phyloP scores from a whole-genome alignment of 2,329 filamentous ascomycete genomes.

The Periconia sp. region DNA sequence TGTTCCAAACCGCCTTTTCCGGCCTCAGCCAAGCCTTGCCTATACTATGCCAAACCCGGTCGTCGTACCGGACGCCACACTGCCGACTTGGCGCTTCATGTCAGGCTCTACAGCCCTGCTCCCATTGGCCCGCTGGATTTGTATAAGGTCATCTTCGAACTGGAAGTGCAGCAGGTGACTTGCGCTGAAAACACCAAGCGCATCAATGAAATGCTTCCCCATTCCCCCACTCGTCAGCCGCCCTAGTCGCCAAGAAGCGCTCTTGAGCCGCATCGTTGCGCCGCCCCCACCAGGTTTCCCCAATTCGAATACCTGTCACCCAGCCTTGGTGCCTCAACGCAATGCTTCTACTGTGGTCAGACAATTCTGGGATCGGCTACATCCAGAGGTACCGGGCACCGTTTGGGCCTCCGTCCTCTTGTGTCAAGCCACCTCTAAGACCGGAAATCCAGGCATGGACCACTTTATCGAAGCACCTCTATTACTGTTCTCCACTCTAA shows the following conservation, averaged over 20 bases:
- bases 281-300: conserved; percentile 15
- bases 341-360: conserved; percentile 28
- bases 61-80: conserved; percentile 10
- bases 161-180: conserved; percentile 33
- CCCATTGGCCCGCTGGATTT: conserved; percentile 35
- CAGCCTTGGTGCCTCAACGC: conserved; percentile 33
- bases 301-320: conserved; percentile 16
- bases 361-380: conserved; percentile 22
- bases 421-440: conserved; percentile 33
- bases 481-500: conserved; percentile 23
- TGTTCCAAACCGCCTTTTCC: conserved; percentile 32
- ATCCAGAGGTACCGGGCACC: conserved; percentile 28
- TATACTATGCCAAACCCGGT: conserved; percentile 12
- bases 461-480: conserved; percentile 34
- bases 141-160: conserved; percentile 34
- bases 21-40: conserved; percentile 27
- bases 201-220: conserved; percentile 25
- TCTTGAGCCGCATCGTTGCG: conserved; percentile 39
- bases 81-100: conserved; percentile 35
- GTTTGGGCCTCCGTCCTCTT: conserved; percentile 40
- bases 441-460: conserved; percentile 37
- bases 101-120: conserved; percentile 18
- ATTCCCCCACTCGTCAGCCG: conserved; percentile 20
- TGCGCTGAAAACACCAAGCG: conserved; percentile 18
- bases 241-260: conserved; percentile 30